Evolutionary conservation across 306 rosid species (phyloP).

Genomic region (Cucurbita pepo): DNA sequence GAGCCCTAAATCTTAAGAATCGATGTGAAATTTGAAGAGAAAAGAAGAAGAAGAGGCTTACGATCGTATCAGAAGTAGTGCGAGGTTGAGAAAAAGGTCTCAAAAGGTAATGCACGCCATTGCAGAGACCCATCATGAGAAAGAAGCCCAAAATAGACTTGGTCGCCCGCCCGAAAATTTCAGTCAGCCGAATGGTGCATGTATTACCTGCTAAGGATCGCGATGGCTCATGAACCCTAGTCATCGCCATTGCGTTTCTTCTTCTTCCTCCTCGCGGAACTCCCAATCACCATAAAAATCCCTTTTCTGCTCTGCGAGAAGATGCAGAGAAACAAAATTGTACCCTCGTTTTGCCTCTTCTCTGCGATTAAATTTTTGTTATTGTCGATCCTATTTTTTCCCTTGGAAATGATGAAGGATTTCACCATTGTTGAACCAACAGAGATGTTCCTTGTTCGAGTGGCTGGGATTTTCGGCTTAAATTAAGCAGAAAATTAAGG

Average conservation of each 20-base stretch:
- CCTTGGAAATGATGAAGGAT: background rate
- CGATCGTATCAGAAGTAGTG: constrained; percentile 53
- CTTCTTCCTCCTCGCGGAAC: constrained; percentile 2
- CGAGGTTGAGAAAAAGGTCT: constrained; percentile 63
- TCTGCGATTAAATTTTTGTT: background rate
- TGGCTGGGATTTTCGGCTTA: constrained; percentile 34
- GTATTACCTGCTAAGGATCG: constrained; percentile 9
- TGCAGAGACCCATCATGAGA: constrained; percentile 51
- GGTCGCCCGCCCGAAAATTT: constrained; percentile 19
- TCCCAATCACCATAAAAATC: constrained; percentile 12
- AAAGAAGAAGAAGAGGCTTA: constrained; percentile 13
- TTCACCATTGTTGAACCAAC: constrained; percentile 15
- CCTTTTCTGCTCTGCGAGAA: background rate
- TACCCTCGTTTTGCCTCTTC: background rate
- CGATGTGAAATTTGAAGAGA: background rate
- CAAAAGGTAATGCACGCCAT: constrained; percentile 38
- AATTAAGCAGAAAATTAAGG: constrained; percentile 53
- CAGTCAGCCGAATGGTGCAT: constrained; percentile 33
- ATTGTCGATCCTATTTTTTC: constrained; percentile 5
- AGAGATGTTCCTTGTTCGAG: constrained; percentile 13
- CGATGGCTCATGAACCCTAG: background rate
- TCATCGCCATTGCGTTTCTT: constrained; percentile 4
- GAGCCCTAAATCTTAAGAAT: background rate
- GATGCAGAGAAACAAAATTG: background rate
- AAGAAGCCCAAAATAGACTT: constrained; percentile 35